Evolutionary conservation across 495 filamentous ascomycete species (phyloP).

Genomic region (Aspergillus taichungensis): DNA sequence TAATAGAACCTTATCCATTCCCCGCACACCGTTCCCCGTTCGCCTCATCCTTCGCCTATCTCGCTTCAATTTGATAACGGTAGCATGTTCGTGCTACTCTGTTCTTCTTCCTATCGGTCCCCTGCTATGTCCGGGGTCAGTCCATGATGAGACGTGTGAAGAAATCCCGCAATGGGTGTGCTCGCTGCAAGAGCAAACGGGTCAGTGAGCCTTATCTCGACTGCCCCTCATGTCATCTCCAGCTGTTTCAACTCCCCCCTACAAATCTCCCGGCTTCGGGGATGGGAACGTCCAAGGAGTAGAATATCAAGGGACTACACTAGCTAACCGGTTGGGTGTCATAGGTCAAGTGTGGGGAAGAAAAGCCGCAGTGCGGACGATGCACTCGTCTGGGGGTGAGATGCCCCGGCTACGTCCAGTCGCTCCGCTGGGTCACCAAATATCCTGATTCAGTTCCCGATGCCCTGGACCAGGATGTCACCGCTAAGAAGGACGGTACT

Average conservation of each 20-base stretch:
- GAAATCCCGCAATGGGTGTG: slow-evolving; percentile 40
- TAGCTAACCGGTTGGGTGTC: no score
- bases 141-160: slow-evolving; percentile 36
- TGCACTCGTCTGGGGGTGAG: slow-evolving; percentile 40
- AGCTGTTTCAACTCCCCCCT: no score
- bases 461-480: slow-evolving; percentile 7
- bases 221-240: not conserved
- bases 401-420: slow-evolving; percentile 47
- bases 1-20: not conserved
- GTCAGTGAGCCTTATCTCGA: slow-evolving; percentile 20
- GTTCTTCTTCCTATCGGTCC: not conserved
- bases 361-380: slow-evolving; percentile 41
- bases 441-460: slow-evolving; percentile 24
- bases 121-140: slow-evolving; percentile 1
- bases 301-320: no score
- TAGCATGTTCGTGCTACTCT: not conserved
- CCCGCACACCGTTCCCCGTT: not conserved
- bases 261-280: no score
- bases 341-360: slow-evolving; percentile 51
- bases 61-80: not conserved
- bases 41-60: not conserved
- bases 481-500: not conserved
- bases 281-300: no score
- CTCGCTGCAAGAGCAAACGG: slow-evolving; percentile 44
- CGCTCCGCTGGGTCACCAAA: slow-evolving; percentile 48